Evolutionary conservation across 805 yeast genomes (phyloP).

Genomic region (Nakazawaea laoshanensis): DNA sequence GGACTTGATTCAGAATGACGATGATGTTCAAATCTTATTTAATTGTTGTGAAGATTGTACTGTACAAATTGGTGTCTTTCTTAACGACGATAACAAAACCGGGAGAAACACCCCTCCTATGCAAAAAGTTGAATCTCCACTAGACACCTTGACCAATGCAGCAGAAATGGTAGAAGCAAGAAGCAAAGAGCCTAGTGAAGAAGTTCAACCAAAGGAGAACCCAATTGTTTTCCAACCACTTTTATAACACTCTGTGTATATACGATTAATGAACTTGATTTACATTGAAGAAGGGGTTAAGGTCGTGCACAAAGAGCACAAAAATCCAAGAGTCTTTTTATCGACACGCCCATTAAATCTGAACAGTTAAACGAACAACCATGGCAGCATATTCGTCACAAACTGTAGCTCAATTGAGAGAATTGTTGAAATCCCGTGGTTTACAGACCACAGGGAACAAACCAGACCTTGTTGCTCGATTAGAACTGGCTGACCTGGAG

Average conservation of each 20-base stretch:
- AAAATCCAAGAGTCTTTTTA: too few species aligned
- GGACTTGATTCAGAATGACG: slow-evolving; percentile 3
- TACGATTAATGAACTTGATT: not conserved
- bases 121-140: not conserved
- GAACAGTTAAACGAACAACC: not conserved
- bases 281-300: too few species aligned
- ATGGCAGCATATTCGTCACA: slow-evolving; percentile 44
- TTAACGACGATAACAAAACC: not conserved
- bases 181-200: not conserved
- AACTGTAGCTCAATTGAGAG: slow-evolving; percentile 82
- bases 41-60: not conserved
- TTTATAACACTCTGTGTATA: not conserved
- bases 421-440: slow-evolving; percentile 56
- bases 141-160: slow-evolving; percentile 8
- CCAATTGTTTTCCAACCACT: slow-evolving; percentile 6
- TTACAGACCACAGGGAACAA: slow-evolving; percentile 73
- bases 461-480: slow-evolving; percentile 61
- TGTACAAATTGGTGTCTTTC: slow-evolving; percentile 5
- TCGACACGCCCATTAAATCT: too few species aligned
- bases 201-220: not conserved
- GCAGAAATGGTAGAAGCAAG: slow-evolving; percentile 4
- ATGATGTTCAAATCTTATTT: slow-evolving; percentile 5
- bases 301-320: not conserved
- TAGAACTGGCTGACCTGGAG: slow-evolving; percentile 45
- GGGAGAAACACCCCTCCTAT: slow-evolving; percentile 1